Percentiles rank a stretch among this genome's conserved stretches.
Evolutionary conservation across 805 yeast species (phyloP).

Genomic region (Metschnikowia cerradonensis): DNA sequence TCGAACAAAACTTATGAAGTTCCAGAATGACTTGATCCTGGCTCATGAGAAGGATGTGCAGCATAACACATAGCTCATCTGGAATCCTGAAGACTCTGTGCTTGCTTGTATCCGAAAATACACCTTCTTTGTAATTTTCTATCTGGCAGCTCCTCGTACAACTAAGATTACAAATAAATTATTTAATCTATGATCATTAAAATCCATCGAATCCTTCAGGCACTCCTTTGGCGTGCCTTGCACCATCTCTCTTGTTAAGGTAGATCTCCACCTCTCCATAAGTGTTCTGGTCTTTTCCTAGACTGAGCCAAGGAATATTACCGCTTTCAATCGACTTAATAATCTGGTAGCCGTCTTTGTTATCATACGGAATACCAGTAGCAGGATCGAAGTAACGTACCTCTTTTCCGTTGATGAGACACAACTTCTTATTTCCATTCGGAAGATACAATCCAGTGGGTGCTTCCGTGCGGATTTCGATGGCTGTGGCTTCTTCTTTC

Average conservation of each 20-base stretch:
- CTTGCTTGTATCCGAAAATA: background rate
- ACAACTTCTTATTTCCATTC: conserved; percentile 60
- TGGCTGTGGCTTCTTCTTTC: conserved; percentile 40
- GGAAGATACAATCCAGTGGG: conserved; percentile 72
- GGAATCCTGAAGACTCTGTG: background rate
- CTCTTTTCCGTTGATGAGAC: conserved; percentile 73
- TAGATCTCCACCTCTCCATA: conserved; percentile 45
- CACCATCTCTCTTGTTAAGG: conserved; percentile 47
- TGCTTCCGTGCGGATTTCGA: conserved; percentile 57
- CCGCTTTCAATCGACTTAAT: conserved; percentile 49
- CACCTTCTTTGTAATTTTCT: background rate
- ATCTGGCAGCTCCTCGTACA: background rate
- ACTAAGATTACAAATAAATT: background rate
- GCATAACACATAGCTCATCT: conserved; percentile 27
- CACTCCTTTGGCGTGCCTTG: conserved; percentile 76
- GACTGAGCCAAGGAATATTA: conserved; percentile 47
- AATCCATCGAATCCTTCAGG: conserved; percentile 72
- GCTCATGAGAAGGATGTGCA: conserved; percentile 64
- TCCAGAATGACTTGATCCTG: conserved; percentile 58
- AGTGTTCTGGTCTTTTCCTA: conserved; percentile 49
- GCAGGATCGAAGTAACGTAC: conserved; percentile 86
- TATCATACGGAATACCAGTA: conserved; percentile 81
- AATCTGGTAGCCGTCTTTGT: conserved; percentile 73
- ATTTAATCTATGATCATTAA: conserved; percentile 21
- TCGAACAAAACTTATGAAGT: conserved; percentile 45